These are phyloP conservation scores for Agrocybe praecox DNA, from an alignment of 768 basidiomycete genomes.

Conservation along the genomic window DNA sequence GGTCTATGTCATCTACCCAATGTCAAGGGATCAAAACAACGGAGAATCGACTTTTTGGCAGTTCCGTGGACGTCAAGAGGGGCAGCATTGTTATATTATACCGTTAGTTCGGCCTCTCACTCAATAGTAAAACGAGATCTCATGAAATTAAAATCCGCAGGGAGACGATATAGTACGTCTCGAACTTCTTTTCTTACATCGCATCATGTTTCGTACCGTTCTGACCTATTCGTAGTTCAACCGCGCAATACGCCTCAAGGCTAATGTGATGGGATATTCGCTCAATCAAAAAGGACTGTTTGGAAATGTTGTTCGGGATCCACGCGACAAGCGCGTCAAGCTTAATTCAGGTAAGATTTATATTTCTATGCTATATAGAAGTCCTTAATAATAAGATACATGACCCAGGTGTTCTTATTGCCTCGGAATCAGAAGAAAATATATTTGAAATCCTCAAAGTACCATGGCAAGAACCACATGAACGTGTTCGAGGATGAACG, in stretches of 20 bases:
- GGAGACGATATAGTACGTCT: conserved; percentile 86
- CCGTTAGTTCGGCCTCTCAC: too few species aligned
- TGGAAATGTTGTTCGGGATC: conserved; percentile 71
- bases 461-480: conserved; percentile 83
- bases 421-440: conserved; percentile 84
- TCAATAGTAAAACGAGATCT: too few species aligned
- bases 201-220: neutral
- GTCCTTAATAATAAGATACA: neutral
- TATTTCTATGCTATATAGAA: neutral
- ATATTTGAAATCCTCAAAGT: conserved; percentile 80
- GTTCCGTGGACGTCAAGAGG: conserved; percentile 81
- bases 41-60: conserved; percentile 85
- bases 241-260: conserved; percentile 84
- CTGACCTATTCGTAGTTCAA: conserved; percentile 64
- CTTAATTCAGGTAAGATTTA: conserved; percentile 51
- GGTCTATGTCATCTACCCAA: conserved; percentile 71
- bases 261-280: conserved; percentile 77
- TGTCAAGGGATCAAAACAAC: conserved; percentile 42
- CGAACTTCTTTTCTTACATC: neutral
- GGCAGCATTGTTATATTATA: conserved; percentile 91
- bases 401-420: conserved; percentile 61
- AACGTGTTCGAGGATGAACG: conserved; percentile 55
- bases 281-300: conserved; percentile 89
- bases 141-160: conserved; percentile 32
- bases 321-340: conserved; percentile 61